Evolutionary conservation across 2,329 filamentous ascomycete genomes (phyloP).

Genomic region (Cryphonectria carpinicola): DNA sequence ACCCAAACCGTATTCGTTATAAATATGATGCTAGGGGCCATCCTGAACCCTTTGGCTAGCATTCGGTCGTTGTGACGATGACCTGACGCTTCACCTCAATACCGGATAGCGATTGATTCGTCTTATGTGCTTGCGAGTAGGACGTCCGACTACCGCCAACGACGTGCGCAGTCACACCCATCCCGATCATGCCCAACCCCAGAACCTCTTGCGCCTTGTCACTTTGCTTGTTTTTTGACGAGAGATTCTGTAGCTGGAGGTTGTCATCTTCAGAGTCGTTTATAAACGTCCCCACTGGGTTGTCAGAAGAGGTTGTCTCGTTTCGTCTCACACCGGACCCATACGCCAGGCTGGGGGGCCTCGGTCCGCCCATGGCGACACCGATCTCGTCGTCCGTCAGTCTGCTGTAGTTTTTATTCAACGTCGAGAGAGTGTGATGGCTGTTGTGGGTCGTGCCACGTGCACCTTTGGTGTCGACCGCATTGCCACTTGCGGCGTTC

Average conservation of each 20-base stretch:
- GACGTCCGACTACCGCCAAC: slow-evolving; percentile 2
- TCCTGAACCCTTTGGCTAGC: background rate
- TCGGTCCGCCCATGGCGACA: slow-evolving; percentile 4
- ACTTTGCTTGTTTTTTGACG: background rate
- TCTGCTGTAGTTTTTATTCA: slow-evolving; percentile 16
- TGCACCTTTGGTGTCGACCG: slow-evolving; percentile 4
- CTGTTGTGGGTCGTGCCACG: slow-evolving; percentile 6
- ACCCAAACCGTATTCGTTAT: background rate
- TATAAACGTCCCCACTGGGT: background rate
- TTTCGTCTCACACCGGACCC: slow-evolving; percentile 1
- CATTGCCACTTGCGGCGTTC: background rate
- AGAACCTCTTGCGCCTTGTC: slow-evolving; percentile 8
- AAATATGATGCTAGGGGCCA: background rate
- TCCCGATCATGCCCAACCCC: slow-evolving; percentile 9
- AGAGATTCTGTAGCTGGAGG: background rate
- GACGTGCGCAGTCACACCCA: slow-evolving; percentile 22
- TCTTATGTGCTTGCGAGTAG: background rate
- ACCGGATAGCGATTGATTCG: background rate
- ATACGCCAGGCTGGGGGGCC: slow-evolving; percentile 6
- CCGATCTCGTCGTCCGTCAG: slow-evolving; percentile 23
- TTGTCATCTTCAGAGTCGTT: background rate
- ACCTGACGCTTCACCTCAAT: slow-evolving; percentile 26
- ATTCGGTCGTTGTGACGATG: slow-evolving; percentile 14
- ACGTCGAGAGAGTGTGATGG: slow-evolving; percentile 1
- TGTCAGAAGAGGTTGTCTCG: background rate